Evolutionary conservation across 139 green algal genomes (phyloP).

Genomic region (Desmodesmus armatus): DNA sequence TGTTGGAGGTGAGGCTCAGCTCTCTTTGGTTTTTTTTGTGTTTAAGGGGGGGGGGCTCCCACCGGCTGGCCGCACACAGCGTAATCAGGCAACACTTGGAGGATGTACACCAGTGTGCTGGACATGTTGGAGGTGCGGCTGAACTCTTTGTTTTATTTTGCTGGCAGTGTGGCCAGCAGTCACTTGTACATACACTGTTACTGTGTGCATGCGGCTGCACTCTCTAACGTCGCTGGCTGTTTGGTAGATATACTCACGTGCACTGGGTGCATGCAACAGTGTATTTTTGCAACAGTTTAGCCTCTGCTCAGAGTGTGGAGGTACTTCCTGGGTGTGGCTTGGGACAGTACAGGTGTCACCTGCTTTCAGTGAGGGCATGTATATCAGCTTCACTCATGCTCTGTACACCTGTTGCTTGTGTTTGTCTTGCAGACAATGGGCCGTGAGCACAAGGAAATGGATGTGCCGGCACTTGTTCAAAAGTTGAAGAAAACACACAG

Average conservation of each 20-base stretch:
- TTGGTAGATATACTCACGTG: not conserved
- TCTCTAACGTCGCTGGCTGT: not conserved
- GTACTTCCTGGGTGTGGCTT: not conserved
- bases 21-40: constrained; percentile 63
- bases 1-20: constrained; percentile 50
- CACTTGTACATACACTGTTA: not conserved
- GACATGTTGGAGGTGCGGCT: constrained; percentile 57
- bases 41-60: constrained; percentile 71
- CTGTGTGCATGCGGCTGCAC: not conserved
- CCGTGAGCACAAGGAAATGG: constrained; percentile 8
- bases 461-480: constrained; percentile 8
- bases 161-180: constrained; percentile 56
- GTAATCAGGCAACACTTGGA: constrained; percentile 72
- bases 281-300: not conserved
- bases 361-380: too few species aligned
- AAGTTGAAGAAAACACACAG: constrained; percentile 27
- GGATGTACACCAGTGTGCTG: constrained; percentile 76
- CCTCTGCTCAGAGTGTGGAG: not conserved
- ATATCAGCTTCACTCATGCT: too few species aligned
- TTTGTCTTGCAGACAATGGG: not conserved
- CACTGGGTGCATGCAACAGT: not conserved
- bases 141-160: constrained; percentile 43
- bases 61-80: too few species aligned
- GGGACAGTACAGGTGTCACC: too few species aligned
- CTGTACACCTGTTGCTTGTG: not conserved